Evolutionary conservation across 306 rosid species (phyloP).

Genomic region (Cyamopsis tetragonoloba): DNA sequence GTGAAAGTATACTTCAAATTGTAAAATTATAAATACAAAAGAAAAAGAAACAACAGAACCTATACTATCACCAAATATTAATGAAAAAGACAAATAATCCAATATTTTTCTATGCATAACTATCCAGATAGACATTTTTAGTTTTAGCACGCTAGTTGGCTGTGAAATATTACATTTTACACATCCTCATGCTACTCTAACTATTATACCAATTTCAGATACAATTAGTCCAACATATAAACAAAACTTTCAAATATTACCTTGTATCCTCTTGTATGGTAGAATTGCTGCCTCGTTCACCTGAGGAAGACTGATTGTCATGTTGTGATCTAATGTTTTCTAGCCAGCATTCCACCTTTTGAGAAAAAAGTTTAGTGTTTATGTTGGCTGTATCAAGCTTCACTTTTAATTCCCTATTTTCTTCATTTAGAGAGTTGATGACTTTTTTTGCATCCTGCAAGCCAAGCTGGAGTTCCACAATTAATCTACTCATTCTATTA

Average conservation of each 20-base stretch:
- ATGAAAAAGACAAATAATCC: not conserved
- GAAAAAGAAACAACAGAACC: not conserved
- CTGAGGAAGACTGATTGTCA: constrained; percentile 22
- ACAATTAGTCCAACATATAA: constrained; percentile 9
- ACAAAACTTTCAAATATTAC: constrained; percentile 35
- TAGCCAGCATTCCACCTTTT: constrained; percentile 58
- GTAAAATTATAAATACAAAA: constrained; percentile 16
- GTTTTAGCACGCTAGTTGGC: not conserved
- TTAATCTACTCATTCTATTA: constrained; percentile 41
- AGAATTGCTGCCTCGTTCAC: constrained; percentile 29
- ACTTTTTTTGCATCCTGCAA: constrained; percentile 43
- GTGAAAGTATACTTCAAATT: not conserved
- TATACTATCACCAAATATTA: not conserved
- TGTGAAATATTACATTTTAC: not conserved
- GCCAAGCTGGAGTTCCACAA: constrained; percentile 51
- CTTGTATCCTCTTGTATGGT: constrained; percentile 35
- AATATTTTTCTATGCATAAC: not conserved
- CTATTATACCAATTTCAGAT: not conserved
- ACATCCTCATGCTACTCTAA: not conserved
- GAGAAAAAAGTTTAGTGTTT: constrained; percentile 47
- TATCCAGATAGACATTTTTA: not conserved
- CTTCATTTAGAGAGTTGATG: constrained; percentile 41
- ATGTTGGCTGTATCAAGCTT: constrained; percentile 45
- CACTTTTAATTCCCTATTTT: constrained; percentile 51
- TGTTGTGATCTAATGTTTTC: constrained; percentile 32